Percentiles rank a stretch among this genome's conserved stretches.
phyloP scores from a whole-genome alignment of 352 stramenopile species.

The Phytophthora nicotianae region DNA sequence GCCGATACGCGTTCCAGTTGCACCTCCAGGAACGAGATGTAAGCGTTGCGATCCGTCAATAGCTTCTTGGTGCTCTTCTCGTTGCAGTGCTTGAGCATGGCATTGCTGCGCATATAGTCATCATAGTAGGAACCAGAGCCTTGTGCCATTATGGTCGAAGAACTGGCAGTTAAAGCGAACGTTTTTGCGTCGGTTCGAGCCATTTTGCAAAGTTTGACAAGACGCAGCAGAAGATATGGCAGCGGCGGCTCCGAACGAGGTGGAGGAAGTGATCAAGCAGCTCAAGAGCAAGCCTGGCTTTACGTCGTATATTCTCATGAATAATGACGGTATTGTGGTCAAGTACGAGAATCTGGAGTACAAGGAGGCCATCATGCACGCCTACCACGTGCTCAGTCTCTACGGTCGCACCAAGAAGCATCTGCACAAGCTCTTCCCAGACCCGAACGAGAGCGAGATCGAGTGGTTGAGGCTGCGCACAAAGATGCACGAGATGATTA shows the following conservation, averaged over 20 bases:
- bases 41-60: slow-evolving; percentile 83
- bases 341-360: slow-evolving; percentile 93
- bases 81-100: slow-evolving; percentile 66
- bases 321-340: slow-evolving; percentile 94
- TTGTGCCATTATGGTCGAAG: slow-evolving; percentile 22
- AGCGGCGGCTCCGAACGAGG: slow-evolving; percentile 85
- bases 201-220: background rate
- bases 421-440: slow-evolving; percentile 85
- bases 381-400: slow-evolving; percentile 90
- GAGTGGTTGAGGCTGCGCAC: slow-evolving; percentile 91
- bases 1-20: slow-evolving; percentile 88
- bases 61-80: slow-evolving; percentile 71
- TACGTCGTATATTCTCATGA: slow-evolving; percentile 91
- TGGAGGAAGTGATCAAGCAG: slow-evolving; percentile 93
- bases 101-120: slow-evolving; percentile 82
- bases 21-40: slow-evolving; percentile 90
- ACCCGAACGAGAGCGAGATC: slow-evolving; percentile 87
- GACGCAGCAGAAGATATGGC: slow-evolving; percentile 50
- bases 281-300: slow-evolving; percentile 92
- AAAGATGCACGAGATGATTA: slow-evolving; percentile 93
- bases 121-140: slow-evolving; percentile 77
- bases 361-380: slow-evolving; percentile 91
- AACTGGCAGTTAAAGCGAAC: slow-evolving; percentile 9
- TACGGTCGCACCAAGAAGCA: slow-evolving; percentile 86
- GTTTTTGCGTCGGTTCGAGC: slow-evolving; percentile 17